These are phyloP conservation scores for Hypseocharis bilobata DNA, from an alignment of 441 rosid genomes.

Conservation along the genomic window DNA sequence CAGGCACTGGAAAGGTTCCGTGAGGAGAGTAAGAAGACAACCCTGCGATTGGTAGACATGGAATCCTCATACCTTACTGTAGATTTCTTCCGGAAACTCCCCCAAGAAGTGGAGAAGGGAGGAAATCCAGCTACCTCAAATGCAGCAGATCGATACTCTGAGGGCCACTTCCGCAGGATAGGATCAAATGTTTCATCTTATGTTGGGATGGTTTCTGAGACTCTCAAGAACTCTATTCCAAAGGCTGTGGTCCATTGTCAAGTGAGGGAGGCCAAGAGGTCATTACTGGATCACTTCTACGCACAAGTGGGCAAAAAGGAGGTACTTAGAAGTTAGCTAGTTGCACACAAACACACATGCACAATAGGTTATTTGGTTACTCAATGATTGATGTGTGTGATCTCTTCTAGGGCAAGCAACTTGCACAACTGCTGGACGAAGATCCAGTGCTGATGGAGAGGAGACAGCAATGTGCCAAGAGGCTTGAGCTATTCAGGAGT, in stretches of 20 bases:
- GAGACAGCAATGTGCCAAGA: constrained; percentile 57
- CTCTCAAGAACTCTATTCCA: constrained; percentile 72
- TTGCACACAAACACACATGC: too few species aligned
- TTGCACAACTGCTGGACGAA: constrained; percentile 80
- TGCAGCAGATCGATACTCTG: constrained; percentile 53
- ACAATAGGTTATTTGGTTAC: not conserved
- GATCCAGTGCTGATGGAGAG: constrained; percentile 89
- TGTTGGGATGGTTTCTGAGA: constrained; percentile 83
- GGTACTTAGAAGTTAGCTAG: constrained; percentile 25
- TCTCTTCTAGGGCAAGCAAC: constrained; percentile 61
- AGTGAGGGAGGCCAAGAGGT: constrained; percentile 84
- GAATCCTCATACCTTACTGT: constrained; percentile 92
- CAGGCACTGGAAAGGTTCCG: constrained; percentile 89
- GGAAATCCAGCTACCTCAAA: constrained; percentile 44
- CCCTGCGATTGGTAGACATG: constrained; percentile 86
- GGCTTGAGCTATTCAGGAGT: constrained; percentile 86
- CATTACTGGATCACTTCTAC: constrained; percentile 71
- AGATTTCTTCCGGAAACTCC: constrained; percentile 90
- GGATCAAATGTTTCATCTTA: constrained; percentile 85
- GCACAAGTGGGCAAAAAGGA: constrained; percentile 79
- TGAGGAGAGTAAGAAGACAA: constrained; percentile 80
- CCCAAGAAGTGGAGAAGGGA: constrained; percentile 58
- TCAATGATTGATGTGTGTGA: not conserved
- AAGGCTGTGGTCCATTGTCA: constrained; percentile 94
- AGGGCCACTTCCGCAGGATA: constrained; percentile 79